Evolutionary conservation across 345 rosid genomes (phyloP).

Genomic region (Eucalyptus sp.): DNA sequence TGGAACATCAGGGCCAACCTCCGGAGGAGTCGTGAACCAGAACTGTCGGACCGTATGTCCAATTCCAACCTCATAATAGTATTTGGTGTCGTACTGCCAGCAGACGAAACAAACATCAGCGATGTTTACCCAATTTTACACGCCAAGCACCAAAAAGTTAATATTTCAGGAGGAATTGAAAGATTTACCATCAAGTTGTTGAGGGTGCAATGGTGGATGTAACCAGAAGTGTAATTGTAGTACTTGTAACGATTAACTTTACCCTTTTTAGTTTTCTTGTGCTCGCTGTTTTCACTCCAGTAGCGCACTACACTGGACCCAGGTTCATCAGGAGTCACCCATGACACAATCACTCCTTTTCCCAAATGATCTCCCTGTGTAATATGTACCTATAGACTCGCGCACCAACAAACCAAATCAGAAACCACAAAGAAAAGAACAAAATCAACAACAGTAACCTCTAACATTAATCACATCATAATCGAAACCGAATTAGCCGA

Average conservation of each 20-base stretch:
- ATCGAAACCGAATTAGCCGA: background rate
- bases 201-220: background rate
- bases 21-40: background rate
- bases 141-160: background rate
- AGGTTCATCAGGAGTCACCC: background rate
- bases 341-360: background rate
- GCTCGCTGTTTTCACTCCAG: background rate
- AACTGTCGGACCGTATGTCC: background rate
- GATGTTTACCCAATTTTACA: background rate
- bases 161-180: background rate
- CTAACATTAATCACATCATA: background rate
- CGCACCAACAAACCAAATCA: background rate
- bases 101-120: background rate
- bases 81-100: background rate
- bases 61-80: background rate
- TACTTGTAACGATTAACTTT: background rate
- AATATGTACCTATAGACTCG: background rate
- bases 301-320: background rate
- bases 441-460: background rate
- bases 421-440: background rate
- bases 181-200: background rate
- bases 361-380: background rate
- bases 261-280: background rate
- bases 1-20: background rate
- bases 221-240: background rate